Evolutionary conservation across 169 alveolate species (phyloP).

Genomic region (Cryptosporidium baileyi): DNA sequence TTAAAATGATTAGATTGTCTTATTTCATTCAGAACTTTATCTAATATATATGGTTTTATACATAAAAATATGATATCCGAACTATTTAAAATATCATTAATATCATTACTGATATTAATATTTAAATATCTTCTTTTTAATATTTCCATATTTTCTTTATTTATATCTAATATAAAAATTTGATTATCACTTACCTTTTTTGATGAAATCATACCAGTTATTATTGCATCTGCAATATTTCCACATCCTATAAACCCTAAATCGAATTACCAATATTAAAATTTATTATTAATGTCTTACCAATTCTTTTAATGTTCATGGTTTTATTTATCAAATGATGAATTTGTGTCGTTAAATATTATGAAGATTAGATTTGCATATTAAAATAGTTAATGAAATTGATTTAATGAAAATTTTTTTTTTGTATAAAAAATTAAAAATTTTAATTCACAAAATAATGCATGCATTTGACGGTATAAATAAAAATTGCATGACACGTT

Average conservation of each 20-base stretch:
- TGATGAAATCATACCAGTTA: constrained; percentile 23
- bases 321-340: neutral
- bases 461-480: constrained; percentile 42
- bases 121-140: neutral
- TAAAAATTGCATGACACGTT: constrained; percentile 7
- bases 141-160: neutral
- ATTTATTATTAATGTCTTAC: no score
- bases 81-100: neutral
- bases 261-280: neutral
- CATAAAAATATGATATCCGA: constrained; percentile 64
- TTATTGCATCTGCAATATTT: constrained; percentile 55
- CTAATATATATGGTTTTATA: constrained; percentile 25
- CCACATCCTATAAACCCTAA: constrained; percentile 67
- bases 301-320: neutral
- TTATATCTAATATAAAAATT: constrained; percentile 7
- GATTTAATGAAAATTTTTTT: no score
- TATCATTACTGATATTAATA: neutral
- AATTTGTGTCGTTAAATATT: no score
- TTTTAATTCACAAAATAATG: constrained; percentile 21
- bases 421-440: neutral
- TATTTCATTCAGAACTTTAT: neutral
- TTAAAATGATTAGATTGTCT: neutral
- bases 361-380: no score
- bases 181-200: neutral
- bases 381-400: no score